These are phyloP conservation scores for Apiotrichum siamense DNA, from an alignment of 1,284 basidiomycete genomes.

Conservation along the genomic window DNA sequence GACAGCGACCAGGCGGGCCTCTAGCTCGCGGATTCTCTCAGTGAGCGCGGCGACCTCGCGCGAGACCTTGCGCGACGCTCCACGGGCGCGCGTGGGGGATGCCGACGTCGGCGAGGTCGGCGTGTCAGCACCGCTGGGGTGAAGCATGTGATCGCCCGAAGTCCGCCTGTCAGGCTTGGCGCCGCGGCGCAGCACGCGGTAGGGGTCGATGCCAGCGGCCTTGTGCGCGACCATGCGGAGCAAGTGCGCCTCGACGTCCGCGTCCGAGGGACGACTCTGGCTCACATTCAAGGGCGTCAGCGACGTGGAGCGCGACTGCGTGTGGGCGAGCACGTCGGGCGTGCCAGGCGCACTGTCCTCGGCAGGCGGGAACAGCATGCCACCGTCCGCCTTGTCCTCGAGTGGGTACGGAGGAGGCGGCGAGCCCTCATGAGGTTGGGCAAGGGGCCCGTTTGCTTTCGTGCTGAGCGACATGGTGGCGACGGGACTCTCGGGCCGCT, in stretches of 20 bases:
- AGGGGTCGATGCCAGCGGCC: conserved; percentile 17
- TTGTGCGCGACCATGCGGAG: conserved; percentile 18
- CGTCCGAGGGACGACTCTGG: conserved; percentile 6
- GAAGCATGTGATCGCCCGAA: too few relatives aligned
- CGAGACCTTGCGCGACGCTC: background rate
- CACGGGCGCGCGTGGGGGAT: background rate
- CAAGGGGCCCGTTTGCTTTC: background rate
- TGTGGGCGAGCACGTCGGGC: background rate
- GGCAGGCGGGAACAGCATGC: conserved; percentile 5
- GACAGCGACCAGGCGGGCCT: conserved; percentile 10
- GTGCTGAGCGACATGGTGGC: background rate
- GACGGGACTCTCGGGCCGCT: background rate
- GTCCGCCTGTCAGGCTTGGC: background rate
- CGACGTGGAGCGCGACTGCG: background rate
- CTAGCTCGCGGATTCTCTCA: conserved; percentile 16
- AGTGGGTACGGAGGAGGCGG: conserved; percentile 9
- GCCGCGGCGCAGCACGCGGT: conserved; percentile 20
- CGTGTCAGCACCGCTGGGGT: background rate
- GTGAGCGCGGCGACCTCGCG: conserved; percentile 9
- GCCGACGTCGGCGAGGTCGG: background rate
- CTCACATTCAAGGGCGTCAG: background rate
- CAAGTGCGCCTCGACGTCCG: conserved; percentile 9
- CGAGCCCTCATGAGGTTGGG: background rate
- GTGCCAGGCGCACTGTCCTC: background rate
- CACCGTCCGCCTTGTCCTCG: background rate